phyloP scores from a whole-genome alignment of 1,139 yeast genomes.

The Arxiozyma bovina region DNA sequence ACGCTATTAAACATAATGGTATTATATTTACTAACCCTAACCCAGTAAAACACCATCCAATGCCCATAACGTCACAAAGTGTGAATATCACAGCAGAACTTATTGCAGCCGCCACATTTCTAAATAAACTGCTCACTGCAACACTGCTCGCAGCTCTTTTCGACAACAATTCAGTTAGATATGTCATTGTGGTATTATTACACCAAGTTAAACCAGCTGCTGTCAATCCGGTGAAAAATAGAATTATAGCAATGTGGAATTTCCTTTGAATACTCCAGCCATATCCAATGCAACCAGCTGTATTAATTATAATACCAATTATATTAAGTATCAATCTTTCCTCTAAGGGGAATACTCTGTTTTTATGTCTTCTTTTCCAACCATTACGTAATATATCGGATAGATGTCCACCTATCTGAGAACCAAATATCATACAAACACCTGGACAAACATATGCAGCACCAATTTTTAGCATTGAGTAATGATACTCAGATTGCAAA shows the following conservation, averaged over 20 bases:
- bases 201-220: conserved; percentile 57
- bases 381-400: conserved; percentile 37
- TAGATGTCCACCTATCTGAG: conserved; percentile 43
- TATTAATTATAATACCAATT: conserved; percentile 39
- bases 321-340: conserved; percentile 40
- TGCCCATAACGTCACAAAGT: conserved; percentile 39
- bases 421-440: conserved; percentile 41
- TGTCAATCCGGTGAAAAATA: conserved; percentile 39
- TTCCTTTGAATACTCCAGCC: conserved; percentile 46
- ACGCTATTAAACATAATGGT: conserved; percentile 18
- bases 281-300: conserved; percentile 43
- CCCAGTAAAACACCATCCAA: conserved; percentile 55
- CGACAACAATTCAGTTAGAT: conserved; percentile 45
- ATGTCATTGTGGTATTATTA: conserved; percentile 49
- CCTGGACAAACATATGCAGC: conserved; percentile 51
- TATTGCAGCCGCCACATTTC: conserved; percentile 50
- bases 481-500: conserved; percentile 35
- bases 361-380: conserved; percentile 26
- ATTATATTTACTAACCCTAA: conserved; percentile 38
- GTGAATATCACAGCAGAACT: conserved; percentile 42
- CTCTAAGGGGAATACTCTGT: conserved; percentile 35
- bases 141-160: conserved; percentile 49
- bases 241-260: conserved; percentile 38
- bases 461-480: conserved; percentile 35
- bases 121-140: conserved; percentile 47